Conservation (phyloP, 768 basidiomycete genomes). For the Rhizopogon vulgaris region DNA sequence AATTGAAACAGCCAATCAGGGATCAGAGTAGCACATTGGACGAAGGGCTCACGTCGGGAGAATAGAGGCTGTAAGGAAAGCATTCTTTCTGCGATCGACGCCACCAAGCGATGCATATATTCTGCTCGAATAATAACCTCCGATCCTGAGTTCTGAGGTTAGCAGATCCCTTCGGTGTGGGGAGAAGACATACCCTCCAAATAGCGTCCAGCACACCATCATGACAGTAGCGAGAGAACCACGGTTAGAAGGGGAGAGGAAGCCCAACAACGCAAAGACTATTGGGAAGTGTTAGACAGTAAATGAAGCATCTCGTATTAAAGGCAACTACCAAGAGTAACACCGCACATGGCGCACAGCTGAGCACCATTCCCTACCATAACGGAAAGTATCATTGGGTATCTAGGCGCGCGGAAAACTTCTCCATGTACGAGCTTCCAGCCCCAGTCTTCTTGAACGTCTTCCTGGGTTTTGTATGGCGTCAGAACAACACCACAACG, state of each 20-base stretch:
- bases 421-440: constrained; percentile 98
- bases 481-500: not conserved
- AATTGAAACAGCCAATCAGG: constrained; percentile 7
- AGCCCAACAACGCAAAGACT: constrained; percentile 91
- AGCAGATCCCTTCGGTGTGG: not conserved
- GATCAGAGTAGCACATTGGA: not conserved
- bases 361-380: constrained; percentile 86
- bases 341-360: constrained; percentile 76
- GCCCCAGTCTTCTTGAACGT: constrained; percentile 96
- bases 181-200: constrained; percentile 59
- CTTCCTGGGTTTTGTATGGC: constrained; percentile 49
- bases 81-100: constrained; percentile 68
- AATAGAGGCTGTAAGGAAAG: constrained; percentile 82
- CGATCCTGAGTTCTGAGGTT: constrained; percentile 45
- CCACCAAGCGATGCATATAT: constrained; percentile 80
- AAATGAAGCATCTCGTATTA: not conserved
- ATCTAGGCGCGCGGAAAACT: constrained; percentile 80
- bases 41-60: constrained; percentile 67
- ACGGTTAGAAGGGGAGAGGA: constrained; percentile 92
- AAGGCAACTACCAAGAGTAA: constrained; percentile 65
- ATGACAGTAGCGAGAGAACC: constrained; percentile 78
- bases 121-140: constrained; percentile 84
- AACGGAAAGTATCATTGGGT: constrained; percentile 74
- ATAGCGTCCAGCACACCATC: constrained; percentile 84
- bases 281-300: constrained; percentile 5